Evolutionary conservation across 2,329 filamentous ascomycete species (phyloP).

Genomic region (Didymella segeticola): DNA sequence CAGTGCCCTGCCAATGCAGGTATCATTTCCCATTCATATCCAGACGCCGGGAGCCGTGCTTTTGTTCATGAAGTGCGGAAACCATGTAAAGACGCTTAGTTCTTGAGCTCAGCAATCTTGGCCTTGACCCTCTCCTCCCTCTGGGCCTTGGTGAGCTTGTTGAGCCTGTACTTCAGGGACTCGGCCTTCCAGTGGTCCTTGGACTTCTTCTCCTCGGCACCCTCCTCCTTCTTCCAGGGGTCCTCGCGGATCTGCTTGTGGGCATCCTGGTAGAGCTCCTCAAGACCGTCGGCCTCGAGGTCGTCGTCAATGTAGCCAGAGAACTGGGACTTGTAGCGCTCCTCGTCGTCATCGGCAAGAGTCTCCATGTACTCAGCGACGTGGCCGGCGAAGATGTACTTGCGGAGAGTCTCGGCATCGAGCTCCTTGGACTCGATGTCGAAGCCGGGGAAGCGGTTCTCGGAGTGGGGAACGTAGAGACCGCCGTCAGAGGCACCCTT

Average conservation of each 20-base stretch:
- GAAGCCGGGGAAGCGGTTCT: slow-evolving; percentile 99
- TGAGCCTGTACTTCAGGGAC: slow-evolving; percentile 84
- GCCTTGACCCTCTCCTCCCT: slow-evolving; percentile 82
- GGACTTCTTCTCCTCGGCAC: slow-evolving; percentile 83
- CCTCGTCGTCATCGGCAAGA: slow-evolving; percentile 98
- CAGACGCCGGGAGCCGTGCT: slow-evolving; percentile 46
- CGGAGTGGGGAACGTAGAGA: slow-evolving; percentile 95
- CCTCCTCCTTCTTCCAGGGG: slow-evolving; percentile 89
- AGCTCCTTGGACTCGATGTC: slow-evolving; percentile 98
- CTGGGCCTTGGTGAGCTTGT: slow-evolving; percentile 84
- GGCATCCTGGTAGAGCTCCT: slow-evolving; percentile 94
- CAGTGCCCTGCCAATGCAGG: slow-evolving; percentile 35
- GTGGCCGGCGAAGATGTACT: slow-evolving; percentile 99
- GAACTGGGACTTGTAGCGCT: slow-evolving; percentile 99
- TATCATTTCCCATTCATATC: slow-evolving; percentile 42
- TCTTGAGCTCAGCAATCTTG: slow-evolving; percentile 84
- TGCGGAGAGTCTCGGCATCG: slow-evolving; percentile 93
- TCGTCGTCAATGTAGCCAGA: slow-evolving; percentile 97
- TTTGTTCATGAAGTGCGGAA: slow-evolving; percentile 42
- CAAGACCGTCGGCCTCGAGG: slow-evolving; percentile 92
- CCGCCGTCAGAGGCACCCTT: slow-evolving; percentile 99
- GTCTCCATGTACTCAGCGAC: slow-evolving; percentile 99
- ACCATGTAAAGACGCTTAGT: slow-evolving; percentile 37
- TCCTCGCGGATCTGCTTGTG: slow-evolving; percentile 98
- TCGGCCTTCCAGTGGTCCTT: slow-evolving; percentile 98